Base-by-base conservation (phyloP, 108 stramenopile genomes). In the Nitzschia palea region DNA sequence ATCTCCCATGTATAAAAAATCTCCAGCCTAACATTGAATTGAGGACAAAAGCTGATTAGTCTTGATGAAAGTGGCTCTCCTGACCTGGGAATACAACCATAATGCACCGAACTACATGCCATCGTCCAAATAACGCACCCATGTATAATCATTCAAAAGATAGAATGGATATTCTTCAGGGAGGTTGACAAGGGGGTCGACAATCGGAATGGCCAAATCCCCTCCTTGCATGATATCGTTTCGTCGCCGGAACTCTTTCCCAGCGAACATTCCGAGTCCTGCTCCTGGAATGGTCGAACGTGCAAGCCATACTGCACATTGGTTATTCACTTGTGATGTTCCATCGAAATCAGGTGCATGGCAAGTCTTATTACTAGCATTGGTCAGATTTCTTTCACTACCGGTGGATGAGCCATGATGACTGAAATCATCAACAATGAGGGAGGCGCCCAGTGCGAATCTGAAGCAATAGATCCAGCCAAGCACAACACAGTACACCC, bases 201-300 rank as follows among this genome's bases (percentile, higher is more conserved):
- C 45, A 37, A 85, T 68, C 0, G 80, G 71, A 26, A 85, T 71
- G 31, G 76, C 43, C 12, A 70, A 62, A 67, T 86, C 80, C 0
- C 77, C 77, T 18, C 18, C 33, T 25, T 15, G 20, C 48, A 66
- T 44, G 30, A 78, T 44, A 1, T 20, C n/a, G 10, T 82, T 12
- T 82, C 77, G n/a, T 42, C 67, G 4, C 47, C 25, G 37, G 9
- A 70, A 86, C 29, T 78, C 71, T 40, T 62, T 65, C 8, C 84
- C 88, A 20, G 88, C 83, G 59, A 80, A 90, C 61, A 90, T 74
- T 14, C 88, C 88, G 0, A 90, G 62, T 25, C 88, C 88, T 42
- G 85, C 79, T n/a, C 79, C 79, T 18, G 76, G 76, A 14, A 90
- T 75, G 6, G 85, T 81, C 0, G 88, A 90, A 12, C 50, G 59